Percentiles rank a stretch among this genome's conserved stretches.
phyloP scores from a whole-genome alignment of 192 early-diverging fungal species.

The Pecoramyces ruminantium region DNA sequence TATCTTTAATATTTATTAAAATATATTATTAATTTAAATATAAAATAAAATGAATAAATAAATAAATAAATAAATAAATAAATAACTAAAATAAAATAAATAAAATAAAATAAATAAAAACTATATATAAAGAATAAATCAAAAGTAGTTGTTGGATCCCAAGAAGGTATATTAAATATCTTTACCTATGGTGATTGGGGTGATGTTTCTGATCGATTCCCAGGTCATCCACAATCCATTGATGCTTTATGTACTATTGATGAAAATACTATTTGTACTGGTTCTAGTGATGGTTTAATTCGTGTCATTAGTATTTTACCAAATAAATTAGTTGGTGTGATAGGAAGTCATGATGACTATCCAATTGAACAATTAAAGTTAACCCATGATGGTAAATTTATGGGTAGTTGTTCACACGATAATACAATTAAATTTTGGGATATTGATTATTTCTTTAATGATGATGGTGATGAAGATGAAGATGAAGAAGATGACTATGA shows the following conservation, averaged over 20 bases:
- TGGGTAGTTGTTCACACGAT: conserved; percentile 78
- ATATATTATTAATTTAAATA: no score
- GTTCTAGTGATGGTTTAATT: conserved; percentile 81
- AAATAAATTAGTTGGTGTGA: conserved; percentile 73
- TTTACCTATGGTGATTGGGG: conserved; percentile 85
- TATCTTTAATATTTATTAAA: no score
- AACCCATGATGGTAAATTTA: conserved; percentile 49
- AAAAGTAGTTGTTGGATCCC: conserved; percentile 81
- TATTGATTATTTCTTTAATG: conserved; percentile 38
- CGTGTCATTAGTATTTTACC: conserved; percentile 74
- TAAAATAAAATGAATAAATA: no score
- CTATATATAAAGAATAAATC: conserved; percentile 31
- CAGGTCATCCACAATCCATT: conserved; percentile 84
- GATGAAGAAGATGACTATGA: conserved; percentile 24
- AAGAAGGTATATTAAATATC: conserved; percentile 71
- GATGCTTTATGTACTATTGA: conserved; percentile 69
- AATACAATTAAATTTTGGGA: conserved; percentile 77
- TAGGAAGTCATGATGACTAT: conserved; percentile 69
- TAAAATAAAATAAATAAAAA: no score
- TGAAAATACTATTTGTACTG: conserved; percentile 73
- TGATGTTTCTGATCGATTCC: conserved; percentile 81
- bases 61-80: no score
- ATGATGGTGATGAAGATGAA: conserved; percentile 19
- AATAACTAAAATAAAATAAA: no score
- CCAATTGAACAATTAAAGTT: conserved; percentile 70